Evolutionary conservation across 164 flowering plant species (phyloP), one percentile per base, ranked within the genome.

Genomic region (Brasenia schreberi): DNA sequence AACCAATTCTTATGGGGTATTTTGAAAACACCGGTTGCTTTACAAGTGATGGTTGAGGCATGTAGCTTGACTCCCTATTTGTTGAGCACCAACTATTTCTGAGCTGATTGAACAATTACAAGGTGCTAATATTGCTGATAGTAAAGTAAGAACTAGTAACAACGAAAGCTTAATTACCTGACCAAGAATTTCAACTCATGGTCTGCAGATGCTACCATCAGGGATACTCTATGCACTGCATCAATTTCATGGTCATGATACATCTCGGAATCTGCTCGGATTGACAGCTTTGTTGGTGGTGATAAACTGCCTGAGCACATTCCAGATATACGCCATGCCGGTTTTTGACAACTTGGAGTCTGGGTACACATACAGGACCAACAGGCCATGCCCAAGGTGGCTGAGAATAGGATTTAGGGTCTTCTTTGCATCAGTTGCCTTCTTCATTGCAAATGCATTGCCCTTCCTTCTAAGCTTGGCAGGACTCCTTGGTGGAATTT

Each of bases 251-350:
- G 56, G 73, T 0, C 72, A 53, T 2, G 87, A 89, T 74, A 76
- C 81, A 0, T 72, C 89, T 0, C 70, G 64, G 52, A 67, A 72
- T 2, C 14, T 85, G n/a, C 67, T 92, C 4, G 92, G 82, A 11
- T n/a, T 86, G 16, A 79, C 80, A 18, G 75, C 80, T 43, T 62
- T 80, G 17, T 76, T 43, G 75, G 67, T 83, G 5, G 66, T 87
- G 18, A 65, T 88, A 5, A 79, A 76, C 72, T 66, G 76, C 74
- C 18, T 89, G 6, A 61, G 84, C 65, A 73, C 85, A 16, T 87
- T 83, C 76, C 93, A 82, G 76, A 74, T 88, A 66, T 88, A 88
- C 39, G 88, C 84, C 33, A 84, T 92, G 93, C 85, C 86, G 0
- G 72, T 76, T 5, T 87, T 87, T 39, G 98, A 89, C 81, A 78